Evolutionary conservation across 768 basidiomycete species (phyloP).

Genomic region (Podaxis sp.): DNA sequence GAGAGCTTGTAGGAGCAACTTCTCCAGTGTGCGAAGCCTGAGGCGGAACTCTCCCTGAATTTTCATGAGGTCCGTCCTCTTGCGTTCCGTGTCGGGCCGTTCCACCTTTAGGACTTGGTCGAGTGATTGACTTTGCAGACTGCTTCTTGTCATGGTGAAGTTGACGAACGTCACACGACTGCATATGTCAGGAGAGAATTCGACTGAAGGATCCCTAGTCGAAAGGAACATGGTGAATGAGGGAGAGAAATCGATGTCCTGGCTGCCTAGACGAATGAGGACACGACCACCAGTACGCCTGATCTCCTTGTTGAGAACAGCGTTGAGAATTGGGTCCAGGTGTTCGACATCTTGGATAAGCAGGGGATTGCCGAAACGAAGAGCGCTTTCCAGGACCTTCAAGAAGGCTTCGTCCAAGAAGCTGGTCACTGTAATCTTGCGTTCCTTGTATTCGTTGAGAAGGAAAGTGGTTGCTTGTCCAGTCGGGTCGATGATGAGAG

Average conservation of each 20-base stretch:
- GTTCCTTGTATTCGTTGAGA: slow-evolving; percentile 89
- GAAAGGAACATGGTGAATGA: slow-evolving; percentile 99
- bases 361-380: slow-evolving; percentile 96
- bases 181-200: slow-evolving; percentile 98
- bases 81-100: slow-evolving; percentile 92
- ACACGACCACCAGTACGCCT: slow-evolving; percentile 95
- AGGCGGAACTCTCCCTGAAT: slow-evolving; percentile 97
- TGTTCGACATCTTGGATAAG: slow-evolving; percentile 98
- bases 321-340: slow-evolving; percentile 95
- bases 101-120: slow-evolving; percentile 97
- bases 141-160: slow-evolving; percentile 98
- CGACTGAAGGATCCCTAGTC: slow-evolving; percentile 93
- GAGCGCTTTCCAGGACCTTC: slow-evolving; percentile 96
- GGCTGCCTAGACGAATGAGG: slow-evolving; percentile 91
- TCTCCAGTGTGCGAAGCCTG: slow-evolving; percentile 88
- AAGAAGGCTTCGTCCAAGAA: slow-evolving; percentile 99
- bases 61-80: slow-evolving; percentile 95
- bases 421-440: slow-evolving; percentile 97
- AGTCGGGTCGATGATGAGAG: slow-evolving; percentile 95
- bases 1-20: slow-evolving; percentile 86
- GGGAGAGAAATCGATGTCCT: slow-evolving; percentile 99
- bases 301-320: slow-evolving; percentile 95
- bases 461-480: slow-evolving; percentile 96
- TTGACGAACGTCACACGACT: slow-evolving; percentile 95
- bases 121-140: slow-evolving; percentile 96